Base-by-base conservation (phyloP, 108 stramenopile genomes). In the Seminavis robusta region DNA sequence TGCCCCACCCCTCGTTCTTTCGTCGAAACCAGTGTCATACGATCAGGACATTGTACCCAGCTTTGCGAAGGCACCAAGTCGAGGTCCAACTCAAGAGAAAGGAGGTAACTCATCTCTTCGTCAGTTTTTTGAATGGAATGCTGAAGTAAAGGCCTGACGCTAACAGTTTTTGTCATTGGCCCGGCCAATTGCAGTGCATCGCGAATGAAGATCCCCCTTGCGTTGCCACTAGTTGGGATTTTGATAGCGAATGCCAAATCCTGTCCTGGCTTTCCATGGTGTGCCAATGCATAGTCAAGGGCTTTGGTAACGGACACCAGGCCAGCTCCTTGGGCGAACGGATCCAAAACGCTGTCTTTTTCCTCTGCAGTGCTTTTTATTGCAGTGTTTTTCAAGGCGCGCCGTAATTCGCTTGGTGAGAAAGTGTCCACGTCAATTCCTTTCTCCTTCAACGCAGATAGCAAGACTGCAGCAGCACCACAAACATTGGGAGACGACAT, bases 161-260 rank as follows among this genome's bases (percentile, higher is more conserved):
- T n/a, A n/a, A n/a, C n/a, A 67, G 56, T 21, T 56, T 20, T 13
- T 42, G 31, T 10, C 43, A 33, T 57, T 78, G 68, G 8, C 62
- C 53, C 39, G 11, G 56, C 34, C 20, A 51, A 37, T 57, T 91
- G 83, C 3, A 52, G 42, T 48, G 41, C 45, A 11, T 92, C 75
- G 0, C 94, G 83, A 34, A 95, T 53, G 75, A 92, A 92, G 21
- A 95, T 53, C 7, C 94, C 93, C 16, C 87, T 50, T 39, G 77
- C 52, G 31, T 31, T 67, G 24, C 52, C 63, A 40, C 53, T 47
- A 3, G 52, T 74, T 38, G 56, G 42, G 15, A 84, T 41, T 38
- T 47, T 37, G 10, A 80, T 59, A 10, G 73, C 60, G 40, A 76
- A 77, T 49, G 65, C 32, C 1, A 79, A 49, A 33, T 77, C 74